Evolutionary conservation across 2,329 filamentous ascomycete genomes (phyloP), one percentile per base, ranked within the genome.

Genomic region (Epichloe hybrida): DNA sequence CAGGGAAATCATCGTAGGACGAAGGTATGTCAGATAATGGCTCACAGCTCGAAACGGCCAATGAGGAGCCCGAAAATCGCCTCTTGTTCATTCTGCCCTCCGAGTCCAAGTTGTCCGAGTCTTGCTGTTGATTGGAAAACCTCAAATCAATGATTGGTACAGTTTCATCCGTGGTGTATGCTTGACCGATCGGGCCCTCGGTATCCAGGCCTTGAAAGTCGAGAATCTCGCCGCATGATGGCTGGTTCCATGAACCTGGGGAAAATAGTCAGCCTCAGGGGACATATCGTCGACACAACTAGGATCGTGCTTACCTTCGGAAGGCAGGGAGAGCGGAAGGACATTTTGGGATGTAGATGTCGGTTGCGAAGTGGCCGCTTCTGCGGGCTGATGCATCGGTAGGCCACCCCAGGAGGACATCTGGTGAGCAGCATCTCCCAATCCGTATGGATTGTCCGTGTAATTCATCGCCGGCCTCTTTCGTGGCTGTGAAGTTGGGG

Each of bases 1-100:
- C 71, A 15, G 83, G 81, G 60, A 84, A 79, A 56, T 88, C 83
- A 52, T 88, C 83, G 61, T 84, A 86, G 4, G 81, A 80, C 46
- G 81, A 80, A 47, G 81, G 75, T 64, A 86, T 79, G 58, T 87
- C 83, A 5, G 81, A 83, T 41, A 84, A 69, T 21, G 73, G 74
- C 21, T 81, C 76, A 41, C 76, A 76, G 1, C 78, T 86, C 15
- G 84, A 87, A 68, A 87, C 76, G 39, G 83, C 84, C 60, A 86
- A 85, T 1, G 84, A 86, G 2, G 84, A 86, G 46, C 83, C 83
- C 20, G 84, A 86, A 72, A 86, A 77, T 54, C 82, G 76, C 53
- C 83, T 75, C 45, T 75, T 72, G 55, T 77, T 75, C 44, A 75
- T 65, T n/a, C 68, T 69, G 50, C 73, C 68, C 40, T 80, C 77